Evolutionary conservation across 2,329 filamentous ascomycete species (phyloP), one percentile per base, ranked within the genome.

Genomic region (Trichophyton simii): DNA sequence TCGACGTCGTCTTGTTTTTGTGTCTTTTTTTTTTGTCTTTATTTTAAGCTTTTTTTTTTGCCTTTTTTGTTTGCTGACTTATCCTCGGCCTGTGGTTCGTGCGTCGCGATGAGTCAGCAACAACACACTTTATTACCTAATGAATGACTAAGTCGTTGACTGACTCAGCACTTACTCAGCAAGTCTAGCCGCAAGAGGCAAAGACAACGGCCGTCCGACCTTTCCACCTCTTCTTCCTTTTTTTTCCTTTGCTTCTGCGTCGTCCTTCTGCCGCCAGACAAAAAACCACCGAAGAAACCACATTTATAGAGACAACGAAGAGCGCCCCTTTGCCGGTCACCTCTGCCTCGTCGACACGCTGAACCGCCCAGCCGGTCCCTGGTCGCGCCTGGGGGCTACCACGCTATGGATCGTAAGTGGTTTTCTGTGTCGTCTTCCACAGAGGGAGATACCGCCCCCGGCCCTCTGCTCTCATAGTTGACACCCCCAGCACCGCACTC

Each of bases 371-470:
- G 52, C 52, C n/a, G 52, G 52, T 36, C 28, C 52, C 52, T 36
- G 28, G 52, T 55, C 52, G 52, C 52, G 52, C 13, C 25, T 28
- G 46, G 76, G 78, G 78, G 76, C 77, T 75, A 77, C 75, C 76
- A 73, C 75, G 76, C 72, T 75, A 83, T 84, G 81, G 80, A 82
- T 76, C 80, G 82, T 83, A 75, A 81, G 80, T 83, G 68, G 67
- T 65, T 67, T 69, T 74, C 67, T 69, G 66, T 68, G 69, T 66
- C 57, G 50, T 57, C 61, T 54, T 62, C 57, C 38, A 25, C 61
- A 57, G 22, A 34, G 28, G 15, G 34, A 42, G 15, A 36, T 34
- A 36, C 55, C 13, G 20, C 42, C 15, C 38, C 50, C 44, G 42
- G 20, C 18, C 46, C 41, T 48, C 6, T 41, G 34, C 18, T 18